These are phyloP conservation scores for Penicillium ucsense DNA, from an alignment of 495 filamentous ascomycete genomes.

Conservation along the genomic window DNA sequence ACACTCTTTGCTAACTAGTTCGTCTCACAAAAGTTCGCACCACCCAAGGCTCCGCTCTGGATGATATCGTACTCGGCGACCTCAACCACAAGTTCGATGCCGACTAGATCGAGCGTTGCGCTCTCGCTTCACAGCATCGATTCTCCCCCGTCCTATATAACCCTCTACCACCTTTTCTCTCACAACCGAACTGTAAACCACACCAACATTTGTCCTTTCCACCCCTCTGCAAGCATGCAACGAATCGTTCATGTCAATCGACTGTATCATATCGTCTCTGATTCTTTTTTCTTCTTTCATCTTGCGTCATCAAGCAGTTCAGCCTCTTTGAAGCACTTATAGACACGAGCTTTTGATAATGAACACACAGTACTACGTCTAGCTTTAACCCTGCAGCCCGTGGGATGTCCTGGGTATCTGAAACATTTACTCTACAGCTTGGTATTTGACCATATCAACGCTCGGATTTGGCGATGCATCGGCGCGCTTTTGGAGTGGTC, in stretches of 20 bases:
- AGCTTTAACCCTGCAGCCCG: no score
- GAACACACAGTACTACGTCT: no score
- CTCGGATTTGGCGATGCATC: no score
- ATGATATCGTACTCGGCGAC: constrained; percentile 47
- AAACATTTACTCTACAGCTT: no score
- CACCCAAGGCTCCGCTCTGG: constrained; percentile 41
- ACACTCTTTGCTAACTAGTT: constrained; percentile 10
- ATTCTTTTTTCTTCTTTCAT: neutral
- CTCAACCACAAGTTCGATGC: constrained; percentile 42
- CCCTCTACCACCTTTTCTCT: neutral
- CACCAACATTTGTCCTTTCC: no score
- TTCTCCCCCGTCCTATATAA: neutral
- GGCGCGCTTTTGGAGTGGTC: no score
- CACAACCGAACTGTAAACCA: neutral
- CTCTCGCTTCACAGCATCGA: neutral
- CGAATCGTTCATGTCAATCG: no score
- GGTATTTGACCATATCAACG: no score
- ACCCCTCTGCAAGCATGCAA: no score
- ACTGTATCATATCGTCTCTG: no score
- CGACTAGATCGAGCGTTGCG: constrained; percentile 25
- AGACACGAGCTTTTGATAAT: constrained; percentile 10
- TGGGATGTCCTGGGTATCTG: no score
- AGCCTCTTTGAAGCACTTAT: constrained; percentile 6
- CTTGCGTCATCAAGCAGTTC: neutral
- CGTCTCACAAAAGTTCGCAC: constrained; percentile 37